Conservation (phyloP, 306 rosid genomes). For the Ormosia semicastrata region DNA sequence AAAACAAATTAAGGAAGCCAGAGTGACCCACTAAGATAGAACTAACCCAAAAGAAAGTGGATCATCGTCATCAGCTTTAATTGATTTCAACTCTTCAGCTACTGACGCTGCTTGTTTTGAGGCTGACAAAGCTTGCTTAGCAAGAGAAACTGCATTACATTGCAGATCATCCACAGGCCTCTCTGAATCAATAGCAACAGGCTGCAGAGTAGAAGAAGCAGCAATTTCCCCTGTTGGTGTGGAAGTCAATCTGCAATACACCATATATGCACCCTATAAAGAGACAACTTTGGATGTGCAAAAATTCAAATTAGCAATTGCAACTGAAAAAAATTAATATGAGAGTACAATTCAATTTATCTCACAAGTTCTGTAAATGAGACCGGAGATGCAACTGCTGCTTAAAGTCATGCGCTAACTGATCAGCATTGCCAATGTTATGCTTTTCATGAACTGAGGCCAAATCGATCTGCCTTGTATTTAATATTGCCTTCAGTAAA, state of each 20-base stretch:
- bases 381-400: slow-evolving; percentile 60
- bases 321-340: slow-evolving; percentile 3
- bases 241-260: slow-evolving; percentile 59
- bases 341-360: slow-evolving; percentile 24
- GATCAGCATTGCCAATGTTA: slow-evolving; percentile 30
- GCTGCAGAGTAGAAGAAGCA: slow-evolving; percentile 30
- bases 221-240: slow-evolving; percentile 28
- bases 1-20: slow-evolving; percentile 17
- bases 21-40: slow-evolving; percentile 16
- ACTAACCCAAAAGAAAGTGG: slow-evolving; percentile 57
- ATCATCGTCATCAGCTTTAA: slow-evolving; percentile 39
- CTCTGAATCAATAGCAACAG: slow-evolving; percentile 21
- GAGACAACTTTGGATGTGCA: slow-evolving; percentile 1
- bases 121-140: slow-evolving; percentile 74
- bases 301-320: slow-evolving; percentile 10
- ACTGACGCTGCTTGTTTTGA: slow-evolving; percentile 66
- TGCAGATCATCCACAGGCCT: slow-evolving; percentile 38
- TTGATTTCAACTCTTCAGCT: slow-evolving; percentile 43
- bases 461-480: slow-evolving; percentile 48
- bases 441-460: slow-evolving; percentile 43
- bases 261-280: slow-evolving; percentile 10
- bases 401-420: slow-evolving; percentile 47
- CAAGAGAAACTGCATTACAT: slow-evolving; percentile 50
- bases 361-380: slow-evolving; percentile 67
- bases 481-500: slow-evolving; percentile 53